phyloP scores from a whole-genome alignment of 495 filamentous ascomycete genomes.

The Filosporella fistucella region DNA sequence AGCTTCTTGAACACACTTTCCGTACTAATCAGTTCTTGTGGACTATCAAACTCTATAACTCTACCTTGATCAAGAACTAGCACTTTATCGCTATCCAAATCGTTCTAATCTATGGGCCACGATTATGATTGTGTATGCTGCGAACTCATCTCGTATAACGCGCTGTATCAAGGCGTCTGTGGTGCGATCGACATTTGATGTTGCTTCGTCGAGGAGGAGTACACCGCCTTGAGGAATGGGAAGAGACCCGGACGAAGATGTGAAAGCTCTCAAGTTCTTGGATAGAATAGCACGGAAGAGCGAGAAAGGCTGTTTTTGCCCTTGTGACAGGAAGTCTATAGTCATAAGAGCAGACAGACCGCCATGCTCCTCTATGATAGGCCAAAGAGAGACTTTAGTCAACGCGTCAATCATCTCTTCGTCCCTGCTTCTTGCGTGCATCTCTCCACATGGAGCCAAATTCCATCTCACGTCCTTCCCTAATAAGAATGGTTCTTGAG shows the following conservation, averaged over 20 bases:
- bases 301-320: not conserved
- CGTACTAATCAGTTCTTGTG: constrained; percentile 18
- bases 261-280: too few relatives aligned
- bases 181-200: constrained; percentile 40
- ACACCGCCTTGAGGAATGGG: too few relatives aligned
- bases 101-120: constrained; percentile 46
- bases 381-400: not conserved
- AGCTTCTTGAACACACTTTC: constrained; percentile 44
- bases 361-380: not conserved
- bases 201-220: constrained; percentile 49
- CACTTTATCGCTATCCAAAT: constrained; percentile 39
- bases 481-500: constrained; percentile 1
- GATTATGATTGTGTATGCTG: constrained; percentile 34
- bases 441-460: not conserved
- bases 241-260: too few relatives aligned
- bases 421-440: not conserved
- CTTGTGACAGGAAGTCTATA: constrained; percentile 2
- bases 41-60: constrained; percentile 26
- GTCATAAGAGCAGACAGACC: not conserved
- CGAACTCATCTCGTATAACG: constrained; percentile 32
- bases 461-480: not conserved
- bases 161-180: constrained; percentile 43
- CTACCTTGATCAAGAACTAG: constrained; percentile 39
- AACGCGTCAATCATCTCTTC: not conserved
- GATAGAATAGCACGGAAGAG: not conserved